Evolutionary conservation across 257 asterid species (phyloP), one percentile per base, ranked within the genome.

Genomic region (Agastache rugosa): DNA sequence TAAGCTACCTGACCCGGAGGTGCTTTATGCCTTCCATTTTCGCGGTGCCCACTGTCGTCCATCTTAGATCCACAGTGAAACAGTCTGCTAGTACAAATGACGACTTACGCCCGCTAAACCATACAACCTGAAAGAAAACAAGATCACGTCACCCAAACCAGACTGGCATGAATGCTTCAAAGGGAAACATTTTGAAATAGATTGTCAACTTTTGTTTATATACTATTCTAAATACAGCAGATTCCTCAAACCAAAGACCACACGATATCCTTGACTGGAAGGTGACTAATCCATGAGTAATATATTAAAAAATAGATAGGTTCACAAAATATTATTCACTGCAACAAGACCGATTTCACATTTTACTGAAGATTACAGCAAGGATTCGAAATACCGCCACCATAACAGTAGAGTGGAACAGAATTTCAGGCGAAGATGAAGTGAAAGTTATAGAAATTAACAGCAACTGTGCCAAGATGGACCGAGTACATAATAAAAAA

Each of bases 1-100:
- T 27, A 8, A 68, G 63, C 60, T 75, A 90, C 98, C 96, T 89
- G 97, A 53, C 96, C 86, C 87, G 87, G 97, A 55, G 96, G 92
- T 66, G 85, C 87, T 84, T 93, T 93, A 45, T 87, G 91, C 79
- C 97, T 87, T 59, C 97, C 97, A 78, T 91, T 89, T 77, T 91
- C 98, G 44, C 92, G 90, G 80, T 89, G 93, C 71, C 91, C 93
- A 41, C 84, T 79, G 73, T 91, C 96, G 73, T 93, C 97, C 97
- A 91, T 91, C 77, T 23, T 64, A 63, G 72, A 77, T 63, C 69
- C 39, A 63, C 69, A 71, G 74, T 15, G 85, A 51, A 58, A 16
- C 48, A 67, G 72, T 63, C 51, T 50, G 72, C 62, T 78, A 35
- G 75, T 19, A 54, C 45, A 41, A 70, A 48, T 17, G 64, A 59